Evolutionary conservation across 768 basidiomycete genomes (phyloP).

Genomic region (Leccinum olivaceopallidum): DNA sequence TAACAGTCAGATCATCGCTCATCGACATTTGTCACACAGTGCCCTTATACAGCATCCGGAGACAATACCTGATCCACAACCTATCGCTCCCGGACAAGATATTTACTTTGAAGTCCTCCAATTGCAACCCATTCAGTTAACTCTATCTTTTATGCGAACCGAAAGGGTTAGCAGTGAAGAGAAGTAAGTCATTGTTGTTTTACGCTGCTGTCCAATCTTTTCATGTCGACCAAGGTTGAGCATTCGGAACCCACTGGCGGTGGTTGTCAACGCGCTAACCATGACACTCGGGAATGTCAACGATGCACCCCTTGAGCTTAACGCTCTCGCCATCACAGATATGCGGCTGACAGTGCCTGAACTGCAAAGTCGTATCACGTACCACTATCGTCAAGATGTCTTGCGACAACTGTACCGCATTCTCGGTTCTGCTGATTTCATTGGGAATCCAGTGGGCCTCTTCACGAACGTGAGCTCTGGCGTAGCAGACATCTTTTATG

Average conservation of each 20-base stretch:
- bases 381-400: conserved; percentile 94
- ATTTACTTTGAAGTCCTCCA: conserved; percentile 96
- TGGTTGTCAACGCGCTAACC: conserved; percentile 90
- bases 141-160: conserved; percentile 96
- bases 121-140: conserved; percentile 89
- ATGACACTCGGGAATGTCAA: conserved; percentile 98
- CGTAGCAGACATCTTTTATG: conserved; percentile 97
- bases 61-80: conserved; percentile 69
- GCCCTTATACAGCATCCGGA: conserved; percentile 70
- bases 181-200: conserved; percentile 58
- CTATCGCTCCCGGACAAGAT: conserved; percentile 67
- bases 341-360: conserved; percentile 87
- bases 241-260: conserved; percentile 87
- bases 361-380: conserved; percentile 77
- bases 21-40: conserved; percentile 38
- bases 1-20: background rate
- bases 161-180: conserved; percentile 92
- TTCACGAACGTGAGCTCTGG: conserved; percentile 99
- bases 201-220: background rate
- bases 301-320: conserved; percentile 91
- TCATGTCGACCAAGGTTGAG: conserved; percentile 49
- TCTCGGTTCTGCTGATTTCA: conserved; percentile 97
- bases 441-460: conserved; percentile 92
- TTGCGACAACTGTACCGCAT: conserved; percentile 94
- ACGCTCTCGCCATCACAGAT: conserved; percentile 92